Evolutionary conservation across 306 rosid species (phyloP).

Genomic region (Lathyrus tuberosus): DNA sequence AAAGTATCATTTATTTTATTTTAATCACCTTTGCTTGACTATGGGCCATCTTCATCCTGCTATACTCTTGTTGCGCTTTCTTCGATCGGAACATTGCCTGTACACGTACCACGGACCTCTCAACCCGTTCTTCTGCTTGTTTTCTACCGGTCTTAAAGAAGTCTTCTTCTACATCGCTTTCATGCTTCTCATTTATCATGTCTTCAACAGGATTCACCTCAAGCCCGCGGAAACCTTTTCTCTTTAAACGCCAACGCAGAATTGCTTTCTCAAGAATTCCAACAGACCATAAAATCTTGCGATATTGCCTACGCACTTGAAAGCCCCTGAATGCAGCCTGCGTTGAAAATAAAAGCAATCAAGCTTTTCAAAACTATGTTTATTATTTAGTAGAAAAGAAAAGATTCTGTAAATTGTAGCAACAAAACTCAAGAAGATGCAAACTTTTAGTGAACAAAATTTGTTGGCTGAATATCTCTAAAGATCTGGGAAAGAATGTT

Average conservation of each 20-base stretch:
- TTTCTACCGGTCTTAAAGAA: constrained; percentile 65
- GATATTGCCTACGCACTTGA: constrained; percentile 79
- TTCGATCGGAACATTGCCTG: constrained; percentile 93
- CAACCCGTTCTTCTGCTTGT: constrained; percentile 91
- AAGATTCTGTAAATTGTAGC: constrained; percentile 11
- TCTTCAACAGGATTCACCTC: constrained; percentile 58
- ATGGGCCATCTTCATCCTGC: constrained; percentile 78
- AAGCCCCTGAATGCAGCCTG: constrained; percentile 92
- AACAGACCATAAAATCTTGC: constrained; percentile 89
- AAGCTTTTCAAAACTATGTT: constrained; percentile 24
- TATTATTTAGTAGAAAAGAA: too few relatives aligned
- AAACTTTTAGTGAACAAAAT: too few relatives aligned
- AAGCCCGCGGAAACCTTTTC: constrained; percentile 94
- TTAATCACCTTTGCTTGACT: constrained; percentile 62
- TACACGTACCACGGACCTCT: constrained; percentile 75
- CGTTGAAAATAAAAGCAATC: constrained; percentile 41
- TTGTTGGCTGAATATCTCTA: too few relatives aligned
- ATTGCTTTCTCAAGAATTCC: constrained; percentile 91
- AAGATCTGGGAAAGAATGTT: too few relatives aligned
- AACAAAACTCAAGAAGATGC: background rate
- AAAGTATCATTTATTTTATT: background rate
- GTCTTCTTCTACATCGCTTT: constrained; percentile 76
- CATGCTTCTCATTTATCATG: constrained; percentile 43
- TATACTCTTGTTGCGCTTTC: constrained; percentile 90
- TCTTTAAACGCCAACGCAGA: constrained; percentile 89